Evolutionary conservation across 768 basidiomycete genomes (phyloP).

Genomic region (Pholiota molesta): DNA sequence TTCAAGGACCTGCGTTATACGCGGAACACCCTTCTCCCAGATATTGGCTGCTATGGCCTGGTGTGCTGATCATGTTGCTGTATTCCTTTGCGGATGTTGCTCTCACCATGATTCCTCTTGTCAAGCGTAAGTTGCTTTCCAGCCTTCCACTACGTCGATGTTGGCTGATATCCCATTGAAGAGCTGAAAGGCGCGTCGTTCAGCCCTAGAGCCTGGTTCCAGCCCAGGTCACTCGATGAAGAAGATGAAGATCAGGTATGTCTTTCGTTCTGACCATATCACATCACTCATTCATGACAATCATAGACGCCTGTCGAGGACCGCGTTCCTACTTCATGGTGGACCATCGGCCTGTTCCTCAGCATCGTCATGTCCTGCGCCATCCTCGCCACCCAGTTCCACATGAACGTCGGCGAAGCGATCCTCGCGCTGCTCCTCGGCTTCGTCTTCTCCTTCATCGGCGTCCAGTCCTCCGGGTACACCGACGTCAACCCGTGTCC

Average conservation of each 20-base stretch:
- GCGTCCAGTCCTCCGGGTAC: conserved; percentile 59
- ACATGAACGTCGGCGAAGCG: conserved; percentile 60
- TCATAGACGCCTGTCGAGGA: conserved; percentile 48
- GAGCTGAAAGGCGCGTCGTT: conserved; percentile 20
- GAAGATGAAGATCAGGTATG: conserved; percentile 49
- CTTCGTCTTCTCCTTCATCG: conserved; percentile 71
- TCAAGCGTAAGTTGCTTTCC: conserved; percentile 27
- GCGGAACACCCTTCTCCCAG: conserved; percentile 51
- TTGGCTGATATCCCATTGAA: conserved; percentile 12
- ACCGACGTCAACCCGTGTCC: conserved; percentile 68
- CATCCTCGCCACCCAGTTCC: conserved; percentile 56
- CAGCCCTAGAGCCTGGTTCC: conserved; percentile 35
- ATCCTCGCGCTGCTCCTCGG: conserved; percentile 60
- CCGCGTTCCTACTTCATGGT: conserved; percentile 58
- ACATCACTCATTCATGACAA: neutral
- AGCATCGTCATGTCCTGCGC: conserved; percentile 53
- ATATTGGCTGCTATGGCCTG: conserved; percentile 68
- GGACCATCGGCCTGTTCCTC: conserved; percentile 50
- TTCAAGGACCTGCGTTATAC: conserved; percentile 47
- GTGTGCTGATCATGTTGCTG: conserved; percentile 62
- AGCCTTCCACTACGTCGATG: neutral
- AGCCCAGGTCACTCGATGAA: conserved; percentile 24
- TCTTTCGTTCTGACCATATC: neutral
- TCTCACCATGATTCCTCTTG: conserved; percentile 40
- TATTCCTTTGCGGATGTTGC: conserved; percentile 60